Evolutionary conservation across 768 basidiomycete species (phyloP), one percentile per base, ranked within the genome.

Genomic region (Boletus reticulatus): DNA sequence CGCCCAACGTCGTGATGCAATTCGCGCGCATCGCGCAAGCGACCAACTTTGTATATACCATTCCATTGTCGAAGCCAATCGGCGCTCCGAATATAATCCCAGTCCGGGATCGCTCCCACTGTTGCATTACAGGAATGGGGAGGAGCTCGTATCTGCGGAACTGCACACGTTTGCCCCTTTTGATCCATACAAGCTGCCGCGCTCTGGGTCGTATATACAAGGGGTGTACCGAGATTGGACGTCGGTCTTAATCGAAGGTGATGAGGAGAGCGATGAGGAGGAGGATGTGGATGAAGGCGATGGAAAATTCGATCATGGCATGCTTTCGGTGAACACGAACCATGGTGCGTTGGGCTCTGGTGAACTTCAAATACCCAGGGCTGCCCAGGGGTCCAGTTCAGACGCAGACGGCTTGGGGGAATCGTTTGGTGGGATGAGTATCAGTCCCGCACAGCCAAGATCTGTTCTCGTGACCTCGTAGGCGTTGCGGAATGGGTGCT

Each of bases 111-210:
- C 60, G 13, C 43, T 59, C 12, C 53, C 60, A 13, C 27, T 62
- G 1, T 32, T 67, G 62, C 57, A 65, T 60, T 19, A 63, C 19
- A 53, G 62, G 12, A 58, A 71, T 29, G 61, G 74, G 17, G 73
- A 72, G 8, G 73, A 68, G 48, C 72, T 73, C 46, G 63, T 77
- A 56, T 82, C 82, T 48, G 76, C 81, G 11, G 93, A 95, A 56
- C 78, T 98, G 52, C 94, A 93, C 67, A 85, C 87, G 13, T 98
- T 98, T 77, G 98, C 98, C 78, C 97, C 97, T 0, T 99, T 99
- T 68, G 97, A 99, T 71, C 97, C 97, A 3, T 98, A 93, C 76
- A 89, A 87, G 56, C 84, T 99, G 6, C 89, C 92, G 0, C 80
- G 84, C 54, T 94, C 92, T 36, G 77, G 81, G 31, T 70, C 72